Evolutionary conservation across 208 protist genomes (phyloP).

Genomic region (Lotmaria passim): DNA sequence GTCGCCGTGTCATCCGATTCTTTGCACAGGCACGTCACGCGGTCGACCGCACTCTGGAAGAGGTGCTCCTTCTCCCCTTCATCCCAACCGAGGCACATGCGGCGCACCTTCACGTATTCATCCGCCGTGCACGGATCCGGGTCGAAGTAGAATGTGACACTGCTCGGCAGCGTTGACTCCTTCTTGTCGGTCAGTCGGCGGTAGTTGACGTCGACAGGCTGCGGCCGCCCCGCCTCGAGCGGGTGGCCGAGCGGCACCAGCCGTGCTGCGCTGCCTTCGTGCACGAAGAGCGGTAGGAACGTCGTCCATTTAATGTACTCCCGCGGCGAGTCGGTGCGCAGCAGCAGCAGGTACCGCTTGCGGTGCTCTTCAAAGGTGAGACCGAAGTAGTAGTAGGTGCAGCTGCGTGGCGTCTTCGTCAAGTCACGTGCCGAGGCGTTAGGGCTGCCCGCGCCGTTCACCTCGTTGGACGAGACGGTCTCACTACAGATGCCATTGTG

Average conservation of each 20-base stretch:
- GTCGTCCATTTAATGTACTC: slow-evolving; percentile 55
- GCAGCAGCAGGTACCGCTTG: slow-evolving; percentile 56
- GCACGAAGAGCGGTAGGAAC: slow-evolving; percentile 51
- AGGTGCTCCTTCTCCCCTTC: slow-evolving; percentile 55
- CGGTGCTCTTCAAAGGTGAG: slow-evolving; percentile 54
- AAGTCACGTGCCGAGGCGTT: not conserved
- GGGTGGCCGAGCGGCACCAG: slow-evolving; percentile 59
- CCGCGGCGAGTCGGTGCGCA: slow-evolving; percentile 41
- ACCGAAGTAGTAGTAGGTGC: slow-evolving; percentile 62
- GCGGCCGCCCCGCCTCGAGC: slow-evolving; percentile 31
- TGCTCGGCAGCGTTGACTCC: slow-evolving; percentile 32
- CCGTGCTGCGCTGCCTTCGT: slow-evolving; percentile 45
- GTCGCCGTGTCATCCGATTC: slow-evolving; percentile 11
- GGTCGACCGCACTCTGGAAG: slow-evolving; percentile 10
- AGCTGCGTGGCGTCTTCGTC: not conserved
- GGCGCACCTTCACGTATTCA: slow-evolving; percentile 39
- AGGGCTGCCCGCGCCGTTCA: slow-evolving; percentile 4
- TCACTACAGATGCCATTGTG: slow-evolving; percentile 45
- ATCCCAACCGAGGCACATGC: slow-evolving; percentile 49
- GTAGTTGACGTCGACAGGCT: slow-evolving; percentile 34
- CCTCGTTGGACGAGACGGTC: slow-evolving; percentile 6
- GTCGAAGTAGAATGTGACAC: slow-evolving; percentile 29
- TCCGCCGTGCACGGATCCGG: slow-evolving; percentile 33
- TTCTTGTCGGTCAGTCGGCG: slow-evolving; percentile 34
- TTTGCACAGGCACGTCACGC: slow-evolving; percentile 18